Percentiles rank a stretch among this genome's conserved stretches.
These are phyloP conservation scores for Huiozyma naganishii DNA, from an alignment of 805 yeast genomes.

Conservation along the genomic window DNA sequence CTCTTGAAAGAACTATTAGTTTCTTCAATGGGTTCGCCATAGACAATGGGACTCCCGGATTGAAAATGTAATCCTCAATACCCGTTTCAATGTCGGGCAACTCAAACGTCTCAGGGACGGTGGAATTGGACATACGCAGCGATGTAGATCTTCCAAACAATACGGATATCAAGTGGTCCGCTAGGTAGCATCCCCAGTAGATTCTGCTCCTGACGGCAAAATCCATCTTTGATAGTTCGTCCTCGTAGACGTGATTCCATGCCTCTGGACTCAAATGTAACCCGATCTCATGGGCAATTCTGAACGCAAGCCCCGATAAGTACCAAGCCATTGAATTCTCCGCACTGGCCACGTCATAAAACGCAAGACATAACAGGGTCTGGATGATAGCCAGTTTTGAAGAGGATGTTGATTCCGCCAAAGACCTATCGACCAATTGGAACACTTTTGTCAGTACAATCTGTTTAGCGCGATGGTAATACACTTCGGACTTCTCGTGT, in stretches of 20 bases:
- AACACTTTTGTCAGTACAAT: conserved; percentile 32
- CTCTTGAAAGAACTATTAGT: conserved; percentile 30
- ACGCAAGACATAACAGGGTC: conserved; percentile 41
- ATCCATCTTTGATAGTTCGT: conserved; percentile 34
- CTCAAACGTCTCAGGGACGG: conserved; percentile 45
- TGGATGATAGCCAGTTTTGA: conserved; percentile 43
- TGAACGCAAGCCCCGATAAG: conserved; percentile 44
- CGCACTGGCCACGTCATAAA: conserved; percentile 48
- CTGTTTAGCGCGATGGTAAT: conserved; percentile 36
- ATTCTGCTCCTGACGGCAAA: conserved; percentile 45
- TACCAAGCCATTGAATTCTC: conserved; percentile 50
- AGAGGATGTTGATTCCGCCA: conserved; percentile 25
- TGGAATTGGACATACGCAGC: conserved; percentile 42
- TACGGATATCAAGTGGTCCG: conserved; percentile 47
- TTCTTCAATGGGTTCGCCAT: conserved; percentile 28
- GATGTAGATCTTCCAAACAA: conserved; percentile 46
- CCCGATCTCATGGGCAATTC: conserved; percentile 52
- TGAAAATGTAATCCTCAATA: conserved; percentile 43
- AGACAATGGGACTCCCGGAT: conserved; percentile 14
- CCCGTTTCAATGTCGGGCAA: conserved; percentile 46
- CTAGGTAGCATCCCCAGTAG: conserved; percentile 52
- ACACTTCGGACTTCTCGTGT: conserved; percentile 30
- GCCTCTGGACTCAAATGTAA: conserved; percentile 46
- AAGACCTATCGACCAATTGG: conserved; percentile 17
- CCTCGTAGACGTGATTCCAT: conserved; percentile 35